These are phyloP conservation scores for Tillandsia fasciculata DNA, from an alignment of 176 grass and related monocot species.

Conservation along the genomic window DNA sequence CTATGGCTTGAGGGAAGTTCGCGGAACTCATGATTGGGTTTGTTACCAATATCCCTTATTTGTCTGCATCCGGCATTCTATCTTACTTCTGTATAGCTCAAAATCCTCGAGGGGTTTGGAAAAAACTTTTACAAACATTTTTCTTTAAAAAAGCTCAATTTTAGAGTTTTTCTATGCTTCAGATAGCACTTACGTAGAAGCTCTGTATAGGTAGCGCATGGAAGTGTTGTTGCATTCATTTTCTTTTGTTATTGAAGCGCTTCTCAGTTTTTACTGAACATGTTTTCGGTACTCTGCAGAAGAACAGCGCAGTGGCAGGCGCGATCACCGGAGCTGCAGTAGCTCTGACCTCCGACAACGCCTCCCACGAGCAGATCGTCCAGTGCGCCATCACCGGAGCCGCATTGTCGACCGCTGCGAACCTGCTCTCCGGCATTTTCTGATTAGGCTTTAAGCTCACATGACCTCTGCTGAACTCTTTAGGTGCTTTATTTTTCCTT, in stretches of 20 bases:
- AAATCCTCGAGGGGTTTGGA: neutral
- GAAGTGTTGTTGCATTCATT: neutral
- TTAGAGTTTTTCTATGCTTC: too few relatives aligned
- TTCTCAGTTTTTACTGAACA: too few relatives aligned
- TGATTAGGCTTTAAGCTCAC: constrained; percentile 19
- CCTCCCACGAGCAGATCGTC: constrained; percentile 60
- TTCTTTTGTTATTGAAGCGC: neutral
- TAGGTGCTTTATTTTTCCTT: too few relatives aligned
- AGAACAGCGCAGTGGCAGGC: constrained; percentile 71
- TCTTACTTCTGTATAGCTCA: neutral
- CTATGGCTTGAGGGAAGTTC: constrained; percentile 65
- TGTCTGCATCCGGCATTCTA: too few relatives aligned
- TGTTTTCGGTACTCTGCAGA: constrained; percentile 20
- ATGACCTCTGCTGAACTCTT: too few relatives aligned
- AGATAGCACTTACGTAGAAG: too few relatives aligned
- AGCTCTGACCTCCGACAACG: constrained; percentile 46
- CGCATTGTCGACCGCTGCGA: constrained; percentile 61
- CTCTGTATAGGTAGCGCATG: too few relatives aligned
- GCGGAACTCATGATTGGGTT: constrained; percentile 83
- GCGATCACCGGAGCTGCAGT: constrained; percentile 60
- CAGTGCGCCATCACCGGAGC: constrained; percentile 76
- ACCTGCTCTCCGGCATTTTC: constrained; percentile 64
- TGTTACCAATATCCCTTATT: neutral
- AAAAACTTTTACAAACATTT: neutral
- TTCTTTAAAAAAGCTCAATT: too few relatives aligned